A percentile compares a stretch with the other conserved stretches of the same genome.
Conservation (phyloP, 1,284 basidiomycete species). For the Cutaneotrichosporon dermatis region DNA sequence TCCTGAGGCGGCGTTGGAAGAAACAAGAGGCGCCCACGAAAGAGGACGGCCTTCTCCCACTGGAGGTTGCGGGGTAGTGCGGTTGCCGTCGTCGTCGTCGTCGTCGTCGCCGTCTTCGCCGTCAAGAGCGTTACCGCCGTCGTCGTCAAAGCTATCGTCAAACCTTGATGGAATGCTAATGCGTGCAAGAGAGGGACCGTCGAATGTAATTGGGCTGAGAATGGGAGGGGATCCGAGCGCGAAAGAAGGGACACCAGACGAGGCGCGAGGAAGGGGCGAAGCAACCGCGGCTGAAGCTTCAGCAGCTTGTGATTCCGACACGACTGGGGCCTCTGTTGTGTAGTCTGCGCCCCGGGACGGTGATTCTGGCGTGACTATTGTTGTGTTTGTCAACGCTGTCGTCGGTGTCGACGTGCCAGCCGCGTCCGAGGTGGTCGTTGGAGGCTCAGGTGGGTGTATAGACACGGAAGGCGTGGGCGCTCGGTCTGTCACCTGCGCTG, state of each 20-base stretch:
- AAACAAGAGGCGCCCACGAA: background rate
- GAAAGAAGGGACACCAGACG: background rate
- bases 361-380: background rate
- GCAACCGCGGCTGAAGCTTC: too few species aligned
- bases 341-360: background rate
- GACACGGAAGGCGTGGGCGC: background rate
- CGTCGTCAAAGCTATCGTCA: constrained; percentile 2
- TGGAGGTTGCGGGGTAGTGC: constrained; percentile 2
- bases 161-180: constrained; percentile 5
- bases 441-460: background rate
- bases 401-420: background rate
- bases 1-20: background rate
- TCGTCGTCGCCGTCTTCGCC: background rate
- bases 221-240: constrained; percentile 21
- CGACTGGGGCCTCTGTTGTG: background rate
- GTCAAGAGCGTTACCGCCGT: constrained; percentile 2
- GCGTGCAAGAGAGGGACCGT: constrained; percentile 9
- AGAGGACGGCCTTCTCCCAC: background rate
- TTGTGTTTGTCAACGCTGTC: background rate
- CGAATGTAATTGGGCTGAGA: constrained; percentile 29
- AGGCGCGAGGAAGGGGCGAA: background rate
- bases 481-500: background rate
- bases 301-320: background rate
- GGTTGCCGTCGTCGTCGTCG: constrained; percentile 1
- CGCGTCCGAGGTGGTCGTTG: background rate